phyloP scores from a whole-genome alignment of 495 filamentous ascomycete genomes.

The Sphaerosporella brunnea region DNA sequence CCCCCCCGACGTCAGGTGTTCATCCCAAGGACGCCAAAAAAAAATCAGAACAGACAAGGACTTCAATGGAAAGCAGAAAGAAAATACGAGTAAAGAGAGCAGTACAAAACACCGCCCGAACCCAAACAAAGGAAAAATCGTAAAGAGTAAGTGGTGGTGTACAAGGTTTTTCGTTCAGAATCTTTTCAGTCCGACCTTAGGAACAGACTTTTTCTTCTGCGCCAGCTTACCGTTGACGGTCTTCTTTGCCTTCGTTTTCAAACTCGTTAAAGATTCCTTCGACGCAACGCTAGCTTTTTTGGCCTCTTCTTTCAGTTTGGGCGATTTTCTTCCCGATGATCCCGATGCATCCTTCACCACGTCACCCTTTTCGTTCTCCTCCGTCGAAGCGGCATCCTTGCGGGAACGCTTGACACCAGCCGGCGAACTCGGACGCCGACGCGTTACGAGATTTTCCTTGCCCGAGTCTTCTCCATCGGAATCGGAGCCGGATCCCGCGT shows the following conservation, averaged over 20 bases:
- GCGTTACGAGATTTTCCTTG: slow-evolving; percentile 21
- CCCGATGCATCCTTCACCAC: not conserved
- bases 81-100: not conserved
- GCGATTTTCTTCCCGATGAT: slow-evolving; percentile 18
- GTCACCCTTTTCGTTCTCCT: slow-evolving; percentile 8
- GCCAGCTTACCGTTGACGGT: slow-evolving; percentile 14
- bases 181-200: slow-evolving; percentile 21
- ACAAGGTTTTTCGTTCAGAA: slow-evolving; percentile 11
- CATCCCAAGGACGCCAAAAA: not conserved
- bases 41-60: not conserved
- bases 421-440: slow-evolving; percentile 13
- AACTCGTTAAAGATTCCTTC: slow-evolving; percentile 1
- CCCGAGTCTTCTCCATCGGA: slow-evolving; percentile 21
- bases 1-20: not conserved
- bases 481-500: slow-evolving; percentile 6
- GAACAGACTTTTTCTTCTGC: slow-evolving; percentile 6
- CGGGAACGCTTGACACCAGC: not conserved
- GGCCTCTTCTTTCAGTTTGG: slow-evolving; percentile 17
- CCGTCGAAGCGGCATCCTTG: not conserved
- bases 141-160: not conserved
- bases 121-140: slow-evolving; percentile 3
- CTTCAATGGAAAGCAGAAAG: no score
- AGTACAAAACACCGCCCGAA: not conserved
- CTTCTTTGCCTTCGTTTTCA: slow-evolving; percentile 13
- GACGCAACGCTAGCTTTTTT: slow-evolving; percentile 7